Conservation (phyloP, 352 stramenopile species). For the Elongisporangium undulatum region DNA sequence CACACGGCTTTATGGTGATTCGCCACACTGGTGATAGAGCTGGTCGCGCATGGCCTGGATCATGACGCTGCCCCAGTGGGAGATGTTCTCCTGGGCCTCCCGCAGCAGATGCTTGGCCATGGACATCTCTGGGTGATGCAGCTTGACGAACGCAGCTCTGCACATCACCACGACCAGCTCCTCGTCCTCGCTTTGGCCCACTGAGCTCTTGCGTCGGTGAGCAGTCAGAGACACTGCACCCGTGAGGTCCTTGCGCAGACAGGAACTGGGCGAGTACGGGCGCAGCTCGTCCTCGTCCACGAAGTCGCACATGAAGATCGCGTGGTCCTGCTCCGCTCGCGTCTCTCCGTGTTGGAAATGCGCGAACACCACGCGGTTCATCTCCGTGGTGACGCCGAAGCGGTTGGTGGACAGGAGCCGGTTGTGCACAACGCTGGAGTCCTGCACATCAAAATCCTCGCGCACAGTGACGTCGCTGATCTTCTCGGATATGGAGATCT, state of each 20-base stretch:
- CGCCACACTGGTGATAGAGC: too few species aligned
- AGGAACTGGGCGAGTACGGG: constrained; percentile 19
- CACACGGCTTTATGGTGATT: too few species aligned
- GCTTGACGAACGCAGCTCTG: constrained; percentile 21
- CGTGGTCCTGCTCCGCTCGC: constrained; percentile 8
- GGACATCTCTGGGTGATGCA: constrained; percentile 12
- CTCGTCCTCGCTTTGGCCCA: too few species aligned
- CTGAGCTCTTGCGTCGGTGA: constrained; percentile 7
- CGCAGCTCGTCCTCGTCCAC: constrained; percentile 36
- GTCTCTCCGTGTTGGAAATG: neutral
- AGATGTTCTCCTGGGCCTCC: constrained; percentile 33
- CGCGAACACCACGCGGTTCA: constrained; percentile 15
- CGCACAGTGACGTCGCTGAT: constrained; percentile 51
- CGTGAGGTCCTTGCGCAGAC: constrained; percentile 30
- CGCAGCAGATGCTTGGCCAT: constrained; percentile 22
- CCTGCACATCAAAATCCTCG: constrained; percentile 43
- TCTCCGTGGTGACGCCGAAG: constrained; percentile 26
- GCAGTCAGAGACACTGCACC: constrained; percentile 17
- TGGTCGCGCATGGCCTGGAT: constrained; percentile 4
- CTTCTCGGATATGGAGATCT: constrained; percentile 53
- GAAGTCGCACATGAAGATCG: constrained; percentile 21
- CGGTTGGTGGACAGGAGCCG: constrained; percentile 33
- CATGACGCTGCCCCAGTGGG: constrained; percentile 46
- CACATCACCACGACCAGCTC: constrained; percentile 29
- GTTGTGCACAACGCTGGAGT: constrained; percentile 33